Evolutionary conservation across 2,329 filamentous ascomycete species (phyloP).

Genomic region (Claviceps purpurea): DNA sequence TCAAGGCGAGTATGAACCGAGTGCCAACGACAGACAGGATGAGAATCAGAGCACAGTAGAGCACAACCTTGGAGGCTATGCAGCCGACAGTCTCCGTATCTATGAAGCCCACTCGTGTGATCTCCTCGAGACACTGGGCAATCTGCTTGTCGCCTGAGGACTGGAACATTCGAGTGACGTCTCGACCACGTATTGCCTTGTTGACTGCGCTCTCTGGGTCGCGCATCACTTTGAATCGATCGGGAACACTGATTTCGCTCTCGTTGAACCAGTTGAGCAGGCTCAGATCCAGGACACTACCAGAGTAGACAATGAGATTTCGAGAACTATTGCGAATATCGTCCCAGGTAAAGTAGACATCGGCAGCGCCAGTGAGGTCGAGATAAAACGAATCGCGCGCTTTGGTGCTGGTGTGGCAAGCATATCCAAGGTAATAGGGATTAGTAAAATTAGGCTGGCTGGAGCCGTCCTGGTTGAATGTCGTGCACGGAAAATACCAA

Average conservation of each 20-base stretch:
- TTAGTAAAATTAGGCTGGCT: slow-evolving; percentile 59
- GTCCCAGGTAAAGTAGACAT: slow-evolving; percentile 94
- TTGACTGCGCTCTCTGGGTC: slow-evolving; percentile 48
- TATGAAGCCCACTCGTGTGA: slow-evolving; percentile 89
- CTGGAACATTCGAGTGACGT: slow-evolving; percentile 82
- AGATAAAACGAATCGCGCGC: slow-evolving; percentile 66
- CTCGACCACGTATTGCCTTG: slow-evolving; percentile 59
- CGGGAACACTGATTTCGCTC: slow-evolving; percentile 61
- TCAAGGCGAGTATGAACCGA: slow-evolving; percentile 76
- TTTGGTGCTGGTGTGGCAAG: slow-evolving; percentile 65
- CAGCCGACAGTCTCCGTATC: slow-evolving; percentile 95
- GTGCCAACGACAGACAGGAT: slow-evolving; percentile 79
- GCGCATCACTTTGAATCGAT: slow-evolving; percentile 67
- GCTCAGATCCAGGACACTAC: slow-evolving; percentile 81
- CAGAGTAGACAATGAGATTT: slow-evolving; percentile 89
- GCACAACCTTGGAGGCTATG: slow-evolving; percentile 91
- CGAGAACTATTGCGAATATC: slow-evolving; percentile 80
- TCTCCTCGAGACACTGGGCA: slow-evolving; percentile 79
- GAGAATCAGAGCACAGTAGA: slow-evolving; percentile 84
- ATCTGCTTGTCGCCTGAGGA: slow-evolving; percentile 64
- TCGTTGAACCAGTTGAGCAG: slow-evolving; percentile 84
- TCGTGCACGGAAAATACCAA: slow-evolving; percentile 93
- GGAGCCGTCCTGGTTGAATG: slow-evolving; percentile 90
- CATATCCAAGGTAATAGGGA: slow-evolving; percentile 70
- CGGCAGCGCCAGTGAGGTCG: slow-evolving; percentile 52